Evolutionary conservation across 139 green algal species (phyloP), one percentile per base, ranked within the genome.

Genomic region (Desmodesmus armatus): DNA sequence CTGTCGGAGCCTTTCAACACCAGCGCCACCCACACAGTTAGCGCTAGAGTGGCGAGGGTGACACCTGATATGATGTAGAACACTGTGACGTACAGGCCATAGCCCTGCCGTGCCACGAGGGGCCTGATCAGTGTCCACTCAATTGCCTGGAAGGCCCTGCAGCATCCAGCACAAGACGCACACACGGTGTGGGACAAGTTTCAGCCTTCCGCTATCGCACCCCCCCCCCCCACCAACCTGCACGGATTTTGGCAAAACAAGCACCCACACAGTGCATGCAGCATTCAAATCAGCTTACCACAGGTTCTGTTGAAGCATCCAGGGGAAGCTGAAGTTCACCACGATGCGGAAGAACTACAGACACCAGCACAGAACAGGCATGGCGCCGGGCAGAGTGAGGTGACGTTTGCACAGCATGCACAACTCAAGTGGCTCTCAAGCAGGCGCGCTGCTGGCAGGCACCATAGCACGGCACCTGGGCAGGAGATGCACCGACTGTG

Each of bases 111-210:
- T 19, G 29, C 37, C 35, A 40, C 37, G 5, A 75, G 35, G 17
- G 29, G 49, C 25, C 39, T 75, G 67, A 75, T 53, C 67, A 75
- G 67, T 37, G 51, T 17, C 67, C 67, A 75, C 39, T 40, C 19
- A 33, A 75, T 75, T 35, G 67, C 67, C 29, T 75, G 49, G 67
- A 41, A 75, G 27, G 25, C 25, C 67, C 67, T 55, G 47, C 47
- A 13, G 47, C n/a, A n/a, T n/a, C n/a, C n/a, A n/a, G n/a, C n/a
- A n/a, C n/a, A n/a, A n/a, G n/a, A n/a, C n/a, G n/a, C n/a, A n/a
- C n/a, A n/a, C n/a, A n/a, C n/a, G n/a, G n/a, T n/a, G n/a, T n/a
- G n/a, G n/a, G n/a, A n/a, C n/a, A n/a, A n/a, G n/a, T n/a, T n/a
- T n/a, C n/a, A n/a, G n/a, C n/a, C n/a, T n/a, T n/a, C n/a, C n/a